Conservation (phyloP, 805 yeast genomes). For the Metschnikowia koreensis region DNA sequence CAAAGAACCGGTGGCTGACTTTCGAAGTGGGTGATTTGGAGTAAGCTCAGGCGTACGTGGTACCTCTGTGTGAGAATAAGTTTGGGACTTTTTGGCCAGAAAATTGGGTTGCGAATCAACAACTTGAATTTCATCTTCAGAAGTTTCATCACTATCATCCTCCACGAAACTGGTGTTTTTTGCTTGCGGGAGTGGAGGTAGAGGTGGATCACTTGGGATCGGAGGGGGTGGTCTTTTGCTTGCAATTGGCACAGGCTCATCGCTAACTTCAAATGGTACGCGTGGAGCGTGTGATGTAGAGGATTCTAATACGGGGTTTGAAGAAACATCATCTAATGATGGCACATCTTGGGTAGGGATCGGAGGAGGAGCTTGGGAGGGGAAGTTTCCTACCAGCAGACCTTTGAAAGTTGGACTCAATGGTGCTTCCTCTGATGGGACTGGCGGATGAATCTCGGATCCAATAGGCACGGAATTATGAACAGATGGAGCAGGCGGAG, state of each 20-base stretch:
- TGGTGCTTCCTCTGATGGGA: slow-evolving; percentile 13
- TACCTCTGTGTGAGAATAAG: slow-evolving; percentile 17
- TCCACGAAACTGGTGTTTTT: neutral
- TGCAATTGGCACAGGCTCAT: slow-evolving; percentile 5
- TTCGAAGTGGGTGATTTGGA: slow-evolving; percentile 12
- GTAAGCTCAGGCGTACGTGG: slow-evolving; percentile 10
- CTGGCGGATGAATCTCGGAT: slow-evolving; percentile 16
- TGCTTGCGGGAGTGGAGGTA: neutral
- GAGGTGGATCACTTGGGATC: slow-evolving; percentile 5
- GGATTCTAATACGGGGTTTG: neutral
- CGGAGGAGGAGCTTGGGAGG: slow-evolving; percentile 8
- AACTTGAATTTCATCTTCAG: slow-evolving; percentile 11
- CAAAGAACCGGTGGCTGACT: slow-evolving; percentile 15
- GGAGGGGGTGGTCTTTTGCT: slow-evolving; percentile 11
- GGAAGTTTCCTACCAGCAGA: slow-evolving; percentile 2
- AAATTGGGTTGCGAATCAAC: slow-evolving; percentile 5
- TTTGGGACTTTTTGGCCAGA: slow-evolving; percentile 6
- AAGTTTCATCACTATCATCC: slow-evolving; percentile 11
- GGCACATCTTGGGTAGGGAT: slow-evolving; percentile 10
- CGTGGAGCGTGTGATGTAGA: slow-evolving; percentile 6
- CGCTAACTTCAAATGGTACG: neutral
- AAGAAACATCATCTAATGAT: neutral
- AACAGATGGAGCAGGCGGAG: slow-evolving; percentile 10
- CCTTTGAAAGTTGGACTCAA: slow-evolving; percentile 6
- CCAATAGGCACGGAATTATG: neutral